phyloP scores from a whole-genome alignment of 2,329 filamentous ascomycete genomes.

The Madurella mycetomatis region DNA sequence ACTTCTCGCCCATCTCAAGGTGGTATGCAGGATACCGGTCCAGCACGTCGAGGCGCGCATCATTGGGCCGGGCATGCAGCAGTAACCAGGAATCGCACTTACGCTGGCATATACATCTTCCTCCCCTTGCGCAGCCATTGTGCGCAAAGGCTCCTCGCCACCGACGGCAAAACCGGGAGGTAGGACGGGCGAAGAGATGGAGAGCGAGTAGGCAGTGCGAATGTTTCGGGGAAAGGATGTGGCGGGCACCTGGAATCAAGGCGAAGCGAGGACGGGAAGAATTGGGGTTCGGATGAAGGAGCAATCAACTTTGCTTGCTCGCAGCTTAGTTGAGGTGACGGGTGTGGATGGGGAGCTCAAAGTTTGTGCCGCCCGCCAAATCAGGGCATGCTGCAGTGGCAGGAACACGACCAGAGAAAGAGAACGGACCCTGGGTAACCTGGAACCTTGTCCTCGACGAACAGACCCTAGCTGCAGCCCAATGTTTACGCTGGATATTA shows the following conservation, averaged over 20 bases:
- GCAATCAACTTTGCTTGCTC: background rate
- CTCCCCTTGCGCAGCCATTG: constrained; percentile 28
- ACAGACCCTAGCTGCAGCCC: background rate
- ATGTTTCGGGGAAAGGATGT: background rate
- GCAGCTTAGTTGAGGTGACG: background rate
- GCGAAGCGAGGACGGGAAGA: background rate
- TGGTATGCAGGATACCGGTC: background rate
- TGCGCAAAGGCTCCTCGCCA: constrained; percentile 10
- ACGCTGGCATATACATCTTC: constrained; percentile 57
- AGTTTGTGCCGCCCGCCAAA: constrained; percentile 5
- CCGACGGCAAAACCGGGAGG: constrained; percentile 5
- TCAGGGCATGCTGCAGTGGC: background rate
- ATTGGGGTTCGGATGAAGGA: background rate
- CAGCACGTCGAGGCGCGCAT: background rate
- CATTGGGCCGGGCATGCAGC: background rate
- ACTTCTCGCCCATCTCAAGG: background rate
- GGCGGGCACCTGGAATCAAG: background rate
- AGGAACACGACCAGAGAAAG: background rate
- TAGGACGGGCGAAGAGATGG: background rate
- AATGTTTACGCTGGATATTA: constrained; percentile 10
- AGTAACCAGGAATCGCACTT: constrained; percentile 30
- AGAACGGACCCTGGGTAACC: background rate
- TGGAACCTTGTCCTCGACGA: background rate
- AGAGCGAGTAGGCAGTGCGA: background rate
- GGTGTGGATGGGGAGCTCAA: background rate